A percentile compares a stretch with the other conserved stretches of the same genome.
phyloP scores from a whole-genome alignment of 768 basidiomycete genomes.

The Boletellus ananas region DNA sequence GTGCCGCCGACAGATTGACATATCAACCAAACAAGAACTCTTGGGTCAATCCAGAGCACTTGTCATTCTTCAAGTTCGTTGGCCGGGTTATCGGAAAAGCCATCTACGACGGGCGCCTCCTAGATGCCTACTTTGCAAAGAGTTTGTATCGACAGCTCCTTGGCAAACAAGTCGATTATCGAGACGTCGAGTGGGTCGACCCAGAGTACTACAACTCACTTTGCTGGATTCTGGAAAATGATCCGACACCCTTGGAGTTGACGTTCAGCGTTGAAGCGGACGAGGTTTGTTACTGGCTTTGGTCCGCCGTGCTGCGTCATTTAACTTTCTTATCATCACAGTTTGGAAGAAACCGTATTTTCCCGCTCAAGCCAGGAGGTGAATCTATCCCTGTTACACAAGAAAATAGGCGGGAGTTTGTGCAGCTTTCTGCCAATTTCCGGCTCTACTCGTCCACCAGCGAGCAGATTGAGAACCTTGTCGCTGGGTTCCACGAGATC shows the following conservation, averaged over 20 bases:
- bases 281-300: constrained; percentile 47
- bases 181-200: constrained; percentile 96
- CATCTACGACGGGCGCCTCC: constrained; percentile 90
- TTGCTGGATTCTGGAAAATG: constrained; percentile 98
- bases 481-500: constrained; percentile 94
- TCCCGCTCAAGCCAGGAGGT: constrained; percentile 84
- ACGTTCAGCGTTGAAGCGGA: constrained; percentile 96
- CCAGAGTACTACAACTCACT: constrained; percentile 98
- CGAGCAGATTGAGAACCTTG: constrained; percentile 89
- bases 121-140: constrained; percentile 97
- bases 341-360: constrained; percentile 89
- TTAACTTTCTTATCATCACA: constrained; percentile 26
- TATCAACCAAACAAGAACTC: constrained; percentile 96
- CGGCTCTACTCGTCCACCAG: constrained; percentile 91
- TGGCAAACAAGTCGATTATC: constrained; percentile 91
- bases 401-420: constrained; percentile 96
- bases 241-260: constrained; percentile 79
- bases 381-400: constrained; percentile 84
- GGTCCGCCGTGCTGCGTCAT: not conserved
- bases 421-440: constrained; percentile 92
- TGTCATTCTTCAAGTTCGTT: constrained; percentile 98
- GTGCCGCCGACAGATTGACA: constrained; percentile 89
- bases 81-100: constrained; percentile 97
- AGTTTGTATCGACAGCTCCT: constrained; percentile 95
- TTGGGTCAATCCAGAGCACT: constrained; percentile 91